Evolutionary conservation across 345 rosid genomes (phyloP).

Genomic region (Streptanthus diversifolius): DNA sequence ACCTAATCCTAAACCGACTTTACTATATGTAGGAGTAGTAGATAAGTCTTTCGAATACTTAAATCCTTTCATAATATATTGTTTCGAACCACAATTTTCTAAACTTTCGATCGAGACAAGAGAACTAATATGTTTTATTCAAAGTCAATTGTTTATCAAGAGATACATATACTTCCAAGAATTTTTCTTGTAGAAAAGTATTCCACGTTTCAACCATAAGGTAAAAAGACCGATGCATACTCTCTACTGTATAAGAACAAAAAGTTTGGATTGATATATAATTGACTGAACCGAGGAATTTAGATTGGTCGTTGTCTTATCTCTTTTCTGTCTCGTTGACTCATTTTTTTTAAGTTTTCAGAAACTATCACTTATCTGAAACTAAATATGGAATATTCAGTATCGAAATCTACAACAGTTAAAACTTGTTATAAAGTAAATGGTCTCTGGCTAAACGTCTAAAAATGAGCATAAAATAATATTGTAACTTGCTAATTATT

Average conservation of each 20-base stretch:
- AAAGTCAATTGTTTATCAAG: not conserved
- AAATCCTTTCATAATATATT: not conserved
- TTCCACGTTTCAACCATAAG: slow-evolving; percentile 4
- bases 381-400: not conserved
- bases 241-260: slow-evolving; percentile 11
- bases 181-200: not conserved
- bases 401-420: not conserved
- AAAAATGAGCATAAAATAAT: not conserved
- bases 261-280: not conserved
- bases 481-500: not conserved
- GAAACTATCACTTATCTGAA: not conserved
- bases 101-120: slow-evolving; percentile 3
- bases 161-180: not conserved
- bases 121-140: not conserved
- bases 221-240: not conserved
- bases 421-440: not conserved
- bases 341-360: not conserved
- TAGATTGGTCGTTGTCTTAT: slow-evolving; percentile 21
- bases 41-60: slow-evolving; percentile 11
- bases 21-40: not conserved
- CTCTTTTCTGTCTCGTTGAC: slow-evolving; percentile 8
- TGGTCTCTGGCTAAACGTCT: not conserved
- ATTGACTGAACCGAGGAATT: not conserved
- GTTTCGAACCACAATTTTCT: not conserved
- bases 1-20: not conserved